A percentile compares a stretch with the other conserved stretches of the same genome.
phyloP scores from a whole-genome alignment of 805 yeast species.

The Barnettozyma vustinii region DNA sequence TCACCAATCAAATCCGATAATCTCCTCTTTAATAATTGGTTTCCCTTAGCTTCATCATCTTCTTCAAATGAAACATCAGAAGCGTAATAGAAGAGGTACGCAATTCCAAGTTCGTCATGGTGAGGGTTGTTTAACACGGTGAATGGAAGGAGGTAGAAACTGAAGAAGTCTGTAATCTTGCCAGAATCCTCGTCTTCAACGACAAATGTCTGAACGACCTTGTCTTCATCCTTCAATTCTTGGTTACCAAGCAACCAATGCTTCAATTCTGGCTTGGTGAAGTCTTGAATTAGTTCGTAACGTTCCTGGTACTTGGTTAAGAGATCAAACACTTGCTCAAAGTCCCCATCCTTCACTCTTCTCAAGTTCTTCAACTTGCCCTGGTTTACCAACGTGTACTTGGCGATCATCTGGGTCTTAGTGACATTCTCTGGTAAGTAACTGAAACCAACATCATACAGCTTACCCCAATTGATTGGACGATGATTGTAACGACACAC shows the following conservation, averaged over 20 bases:
- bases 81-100: conserved; percentile 88
- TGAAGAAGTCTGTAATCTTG: conserved; percentile 78
- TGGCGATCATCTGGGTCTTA: conserved; percentile 63
- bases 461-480: conserved; percentile 86
- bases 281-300: conserved; percentile 69
- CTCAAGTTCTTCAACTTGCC: conserved; percentile 49
- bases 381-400: conserved; percentile 51
- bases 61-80: conserved; percentile 52
- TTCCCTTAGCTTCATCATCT: conserved; percentile 35
- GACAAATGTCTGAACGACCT: conserved; percentile 73
- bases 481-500: conserved; percentile 90
- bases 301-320: conserved; percentile 58
- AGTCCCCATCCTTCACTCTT: conserved; percentile 50
- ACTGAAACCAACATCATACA: conserved; percentile 86
- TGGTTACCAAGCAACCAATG: conserved; percentile 76
- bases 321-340: conserved; percentile 56
- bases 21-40: conserved; percentile 47
- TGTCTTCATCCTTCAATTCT: conserved; percentile 29
- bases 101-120: conserved; percentile 71
- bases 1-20: conserved; percentile 60
- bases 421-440: conserved; percentile 70
- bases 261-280: conserved; percentile 59
- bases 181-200: conserved; percentile 48
- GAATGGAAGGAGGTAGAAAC: conserved; percentile 86
- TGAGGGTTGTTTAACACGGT: conserved; percentile 63